phyloP scores from a whole-genome alignment of 371 early-diverging fungal species.

The Syncephalastrum monosporum region DNA sequence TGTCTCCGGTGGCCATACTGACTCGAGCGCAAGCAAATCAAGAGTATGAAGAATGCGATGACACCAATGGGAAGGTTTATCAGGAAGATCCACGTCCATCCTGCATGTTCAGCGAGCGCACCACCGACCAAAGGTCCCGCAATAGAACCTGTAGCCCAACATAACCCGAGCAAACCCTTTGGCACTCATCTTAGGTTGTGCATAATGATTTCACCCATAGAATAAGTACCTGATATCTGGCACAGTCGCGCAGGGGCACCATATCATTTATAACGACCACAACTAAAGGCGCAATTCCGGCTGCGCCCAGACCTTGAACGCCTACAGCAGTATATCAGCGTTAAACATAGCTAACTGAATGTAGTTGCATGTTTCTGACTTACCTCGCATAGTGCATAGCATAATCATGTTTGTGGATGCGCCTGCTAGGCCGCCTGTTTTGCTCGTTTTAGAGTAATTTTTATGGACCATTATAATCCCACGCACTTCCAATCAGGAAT shows the following conservation, averaged over 20 bases:
- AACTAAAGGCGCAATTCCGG: constrained; percentile 64
- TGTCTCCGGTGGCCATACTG: background rate
- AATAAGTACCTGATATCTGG: constrained; percentile 13
- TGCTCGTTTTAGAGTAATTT: background rate
- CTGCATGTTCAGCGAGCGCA: constrained; percentile 14
- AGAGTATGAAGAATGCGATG: constrained; percentile 17
- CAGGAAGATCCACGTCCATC: constrained; percentile 38
- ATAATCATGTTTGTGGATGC: constrained; percentile 46
- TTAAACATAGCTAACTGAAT: background rate
- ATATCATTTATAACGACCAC: constrained; percentile 75
- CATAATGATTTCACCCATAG: background rate
- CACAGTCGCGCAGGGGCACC: constrained; percentile 55
- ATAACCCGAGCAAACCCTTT: constrained; percentile 45
- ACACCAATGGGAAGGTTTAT: constrained; percentile 57
- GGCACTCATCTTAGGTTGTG: constrained; percentile 19
- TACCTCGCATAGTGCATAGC: constrained; percentile 51
- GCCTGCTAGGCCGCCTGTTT: constrained; percentile 41
- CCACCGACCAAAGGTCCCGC: constrained; percentile 43
- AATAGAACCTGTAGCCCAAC: constrained; percentile 54
- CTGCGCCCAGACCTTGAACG: constrained; percentile 59
- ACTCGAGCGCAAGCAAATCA: background rate
- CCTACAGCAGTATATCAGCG: background rate
- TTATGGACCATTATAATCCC: background rate
- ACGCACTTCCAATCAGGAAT: constrained; percentile 55
- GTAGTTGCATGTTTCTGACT: background rate